Base-by-base conservation (phyloP, 2,329 filamentous ascomycete species). In the Colletotrichum costaricense region DNA sequence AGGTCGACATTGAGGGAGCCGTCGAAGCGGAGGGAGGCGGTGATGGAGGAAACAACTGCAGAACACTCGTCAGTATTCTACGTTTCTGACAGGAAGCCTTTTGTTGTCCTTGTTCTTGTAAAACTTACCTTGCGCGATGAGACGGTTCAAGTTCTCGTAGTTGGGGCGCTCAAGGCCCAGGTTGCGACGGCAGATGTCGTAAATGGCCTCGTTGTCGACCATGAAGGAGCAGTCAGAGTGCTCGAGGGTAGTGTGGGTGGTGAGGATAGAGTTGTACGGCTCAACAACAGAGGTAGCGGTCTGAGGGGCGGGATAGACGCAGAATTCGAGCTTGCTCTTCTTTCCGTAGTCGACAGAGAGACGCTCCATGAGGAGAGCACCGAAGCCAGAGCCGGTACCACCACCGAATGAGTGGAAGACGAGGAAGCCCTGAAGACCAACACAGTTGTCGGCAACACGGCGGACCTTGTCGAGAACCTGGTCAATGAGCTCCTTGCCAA, bases 311-410 rank as follows among this genome's bases (percentile, higher is more conserved):
- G 97, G 97, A 89, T 99, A 99, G 82, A 99, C 95, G 82, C 95
- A 98, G 91, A 99, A 99, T 88, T 99, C 97, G 77, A 99, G 92
- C 93, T 99, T 99, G 91, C 94, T 97, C 93, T 99, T 99, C 93
- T 99, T 99, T 89, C 97, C 96, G 84, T 98, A 99, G 88, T 99
- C 97, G 81, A 98, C 94, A 46, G 97, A 98, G 75, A 99, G 92
- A 84, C 97, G 96, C 90, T 99, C 97, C 95, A 99, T 97, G 80
- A 99, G 90, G 78, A 99, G 92, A 81, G 97, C 97, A 87, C 97
- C 97, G 86, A 99, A 99, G 83, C 97, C 97, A 80, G 97, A 99
- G 81, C 97, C 97, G 80, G 97, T 99, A 89, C 97, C 97, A 87
- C 97, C 97, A 87, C 97, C 97, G 84, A 99, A 98, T 74, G 96